A percentile compares a stretch with the other conserved stretches of the same genome.
Evolutionary conservation across 2,329 filamentous ascomycete genomes (phyloP).

Genomic region (Trichophyton mentagrophytes): DNA sequence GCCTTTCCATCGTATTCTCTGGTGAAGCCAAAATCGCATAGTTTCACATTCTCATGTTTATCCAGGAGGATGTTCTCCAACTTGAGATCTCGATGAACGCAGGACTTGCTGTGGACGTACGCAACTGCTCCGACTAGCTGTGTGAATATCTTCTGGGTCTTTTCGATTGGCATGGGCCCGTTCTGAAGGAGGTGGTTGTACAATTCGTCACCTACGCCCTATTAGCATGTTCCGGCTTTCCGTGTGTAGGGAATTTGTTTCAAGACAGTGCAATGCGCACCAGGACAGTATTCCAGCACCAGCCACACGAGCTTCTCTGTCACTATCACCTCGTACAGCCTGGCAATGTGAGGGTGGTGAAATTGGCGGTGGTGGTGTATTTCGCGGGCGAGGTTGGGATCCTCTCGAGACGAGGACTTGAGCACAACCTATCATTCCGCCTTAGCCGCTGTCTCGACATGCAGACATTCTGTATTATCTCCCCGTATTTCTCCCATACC

Average conservation of each 20-base stretch:
- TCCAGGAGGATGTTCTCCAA: conserved; percentile 93
- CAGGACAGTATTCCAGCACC: conserved; percentile 89
- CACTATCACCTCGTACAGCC: conserved; percentile 95
- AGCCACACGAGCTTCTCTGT: conserved; percentile 93
- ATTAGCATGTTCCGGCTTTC: conserved; percentile 5
- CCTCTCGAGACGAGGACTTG: conserved; percentile 92
- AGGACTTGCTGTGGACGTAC: conserved; percentile 89
- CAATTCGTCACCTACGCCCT: conserved; percentile 66
- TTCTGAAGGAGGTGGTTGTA: conserved; percentile 90
- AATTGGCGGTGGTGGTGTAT: conserved; percentile 99
- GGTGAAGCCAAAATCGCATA: conserved; percentile 97
- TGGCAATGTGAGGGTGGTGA: conserved; percentile 89
- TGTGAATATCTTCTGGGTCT: conserved; percentile 90
- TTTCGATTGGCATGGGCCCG: conserved; percentile 68
- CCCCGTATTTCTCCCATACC: conserved; percentile 36
- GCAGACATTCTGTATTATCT: not conserved
- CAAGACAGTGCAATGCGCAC: conserved; percentile 35
- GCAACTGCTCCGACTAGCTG: conserved; percentile 89
- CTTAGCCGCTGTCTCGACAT: not conserved
- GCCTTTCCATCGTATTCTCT: conserved; percentile 91
- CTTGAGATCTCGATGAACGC: conserved; percentile 92
- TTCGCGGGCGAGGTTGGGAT: conserved; percentile 88
- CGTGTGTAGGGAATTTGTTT: not conserved
- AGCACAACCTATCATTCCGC: conserved; percentile 62
- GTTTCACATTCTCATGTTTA: conserved; percentile 92